Base-by-base conservation (phyloP, 2,329 filamentous ascomycete genomes). In the Aaosphaeria arxii region DNA sequence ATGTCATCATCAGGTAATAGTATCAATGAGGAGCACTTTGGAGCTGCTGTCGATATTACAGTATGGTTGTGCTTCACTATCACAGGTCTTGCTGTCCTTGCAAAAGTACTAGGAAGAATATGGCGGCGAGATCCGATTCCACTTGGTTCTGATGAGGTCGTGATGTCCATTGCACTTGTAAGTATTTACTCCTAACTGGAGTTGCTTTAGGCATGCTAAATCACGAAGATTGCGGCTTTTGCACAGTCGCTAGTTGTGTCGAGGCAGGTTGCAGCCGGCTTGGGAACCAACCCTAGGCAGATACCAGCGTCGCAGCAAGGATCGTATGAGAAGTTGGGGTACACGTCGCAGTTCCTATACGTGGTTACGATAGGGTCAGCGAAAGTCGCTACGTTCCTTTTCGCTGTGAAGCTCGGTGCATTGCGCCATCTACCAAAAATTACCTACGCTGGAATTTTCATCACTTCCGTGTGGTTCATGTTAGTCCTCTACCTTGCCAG, bases 51-150 rank as follows among this genome's bases (percentile, higher is more conserved):
- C 32, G 32, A 52, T 31, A 47, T 52, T 29, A 11, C 40, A 11
- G 39, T 52, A 11, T 52, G 50, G 50, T 44, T 52, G 11, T 49
- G 39, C 43, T 50, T 52, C 41, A 36, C 50, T 41, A 11, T 52
- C n/a, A 46, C 50, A 5, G 50, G 50, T 31, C 39, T 52, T 4
- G 44, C 43, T 4, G 41, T 45, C 11, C 17, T 42, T 11, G 5
- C 47, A 6, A 52, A 52, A 35, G 31, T 52, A 5, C 45, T 49
- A 29, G 50, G 47, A 5, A 52, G 50, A 9, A 28, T 44, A 5
- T 6, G 36, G 7, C 45, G 31, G 6, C 35, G 17, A 24, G 17
- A 24, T 24, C 17, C 17, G 17, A 24, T 52, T 28, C 29, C 42
- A 40, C 4, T 47, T 7, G 50, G 33, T 36, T 36, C 4, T 11